phyloP scores from a whole-genome alignment of 129 eudicot genomes.

The Lonicera japonica region DNA sequence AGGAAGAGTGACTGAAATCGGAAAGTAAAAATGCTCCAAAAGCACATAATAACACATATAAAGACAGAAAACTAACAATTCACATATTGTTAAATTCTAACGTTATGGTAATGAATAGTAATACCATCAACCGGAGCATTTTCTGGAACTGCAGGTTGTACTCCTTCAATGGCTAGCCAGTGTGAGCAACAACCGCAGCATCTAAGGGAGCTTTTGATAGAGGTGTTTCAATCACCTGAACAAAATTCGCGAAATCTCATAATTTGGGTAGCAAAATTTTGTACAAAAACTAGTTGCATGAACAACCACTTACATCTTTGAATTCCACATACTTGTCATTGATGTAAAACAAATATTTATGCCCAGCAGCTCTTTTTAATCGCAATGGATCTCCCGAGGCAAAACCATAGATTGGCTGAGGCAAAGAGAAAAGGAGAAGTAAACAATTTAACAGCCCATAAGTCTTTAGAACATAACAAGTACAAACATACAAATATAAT shows the following conservation, averaged over 20 bases:
- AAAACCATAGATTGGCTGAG: slow-evolving; percentile 83
- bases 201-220: slow-evolving; percentile 78
- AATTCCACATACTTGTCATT: slow-evolving; percentile 81
- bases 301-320: slow-evolving; percentile 49
- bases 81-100: slow-evolving; percentile 9
- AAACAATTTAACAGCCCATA: neutral
- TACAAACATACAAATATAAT: no score
- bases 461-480: no score
- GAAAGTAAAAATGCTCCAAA: neutral
- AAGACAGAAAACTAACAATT: neutral
- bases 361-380: slow-evolving; percentile 71
- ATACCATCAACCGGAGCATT: slow-evolving; percentile 77
- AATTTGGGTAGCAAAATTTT: neutral
- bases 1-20: neutral
- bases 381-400: slow-evolving; percentile 70
- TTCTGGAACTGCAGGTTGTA: slow-evolving; percentile 90
- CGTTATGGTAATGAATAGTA: slow-evolving; percentile 3
- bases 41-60: no score
- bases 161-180: slow-evolving; percentile 97
- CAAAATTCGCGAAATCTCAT: neutral
- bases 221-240: slow-evolving; percentile 85
- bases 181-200: slow-evolving; percentile 52
- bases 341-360: slow-evolving; percentile 77
- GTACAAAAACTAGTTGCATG: neutral
- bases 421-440: neutral